Percentiles rank a stretch among this genome's conserved stretches.
Evolutionary conservation across 257 asterid genomes (phyloP).

Genomic region (Orobanche coerulescens): DNA sequence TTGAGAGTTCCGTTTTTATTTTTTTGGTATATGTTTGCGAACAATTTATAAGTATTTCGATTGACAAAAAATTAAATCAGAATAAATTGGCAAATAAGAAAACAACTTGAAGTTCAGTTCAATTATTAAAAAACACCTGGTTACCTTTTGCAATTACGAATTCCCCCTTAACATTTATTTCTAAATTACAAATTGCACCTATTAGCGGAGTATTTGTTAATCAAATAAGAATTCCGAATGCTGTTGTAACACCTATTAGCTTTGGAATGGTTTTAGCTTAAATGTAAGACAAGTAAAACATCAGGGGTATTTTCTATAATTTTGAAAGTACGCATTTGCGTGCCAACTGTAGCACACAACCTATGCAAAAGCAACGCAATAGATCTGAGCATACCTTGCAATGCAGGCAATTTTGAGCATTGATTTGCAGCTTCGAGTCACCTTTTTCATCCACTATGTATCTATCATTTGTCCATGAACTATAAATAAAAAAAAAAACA

Average conservation of each 20-base stretch:
- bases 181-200: not conserved
- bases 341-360: not conserved
- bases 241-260: not conserved
- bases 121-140: too few species aligned
- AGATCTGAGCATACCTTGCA: slow-evolving; percentile 67
- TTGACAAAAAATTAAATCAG: too few species aligned
- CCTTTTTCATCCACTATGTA: slow-evolving; percentile 63
- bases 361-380: not conserved
- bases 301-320: not conserved
- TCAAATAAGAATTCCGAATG: not conserved
- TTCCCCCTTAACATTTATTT: not conserved
- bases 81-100: too few species aligned
- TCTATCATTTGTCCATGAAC: slow-evolving; percentile 33
- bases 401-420: slow-evolving; percentile 93
- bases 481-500: not conserved
- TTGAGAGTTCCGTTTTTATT: too few species aligned
- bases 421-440: slow-evolving; percentile 66
- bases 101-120: too few species aligned
- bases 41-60: too few species aligned
- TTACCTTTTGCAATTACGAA: too few species aligned
- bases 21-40: too few species aligned
- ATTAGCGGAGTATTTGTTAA: not conserved
- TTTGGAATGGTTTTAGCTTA: not conserved
- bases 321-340: not conserved
- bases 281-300: too few species aligned